A percentile compares a stretch with the other conserved stretches of the same genome.
phyloP scores from a whole-genome alignment of 2,329 filamentous ascomycete genomes.

The Geosmithia morbida region DNA sequence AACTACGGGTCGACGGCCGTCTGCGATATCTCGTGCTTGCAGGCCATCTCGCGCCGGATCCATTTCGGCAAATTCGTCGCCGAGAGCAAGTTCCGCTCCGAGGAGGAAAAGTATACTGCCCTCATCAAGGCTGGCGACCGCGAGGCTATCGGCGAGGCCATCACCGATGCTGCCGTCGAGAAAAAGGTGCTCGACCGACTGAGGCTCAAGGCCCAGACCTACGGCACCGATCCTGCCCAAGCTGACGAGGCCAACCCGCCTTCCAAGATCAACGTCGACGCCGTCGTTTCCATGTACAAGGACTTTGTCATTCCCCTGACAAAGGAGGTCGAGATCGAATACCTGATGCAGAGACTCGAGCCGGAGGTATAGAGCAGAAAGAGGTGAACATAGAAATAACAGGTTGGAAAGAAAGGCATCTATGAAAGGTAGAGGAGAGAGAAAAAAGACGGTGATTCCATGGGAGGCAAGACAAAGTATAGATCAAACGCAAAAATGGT shows the following conservation, averaged over 20 bases:
- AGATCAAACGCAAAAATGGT: background rate
- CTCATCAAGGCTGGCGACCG: slow-evolving; percentile 73
- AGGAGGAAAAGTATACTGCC: slow-evolving; percentile 64
- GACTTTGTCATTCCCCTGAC: slow-evolving; percentile 91
- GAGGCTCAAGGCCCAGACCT: slow-evolving; percentile 79
- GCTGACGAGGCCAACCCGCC: slow-evolving; percentile 35
- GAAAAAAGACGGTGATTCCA: background rate
- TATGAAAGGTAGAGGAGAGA: background rate
- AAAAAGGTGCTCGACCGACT: slow-evolving; percentile 80
- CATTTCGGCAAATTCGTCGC: slow-evolving; percentile 99
- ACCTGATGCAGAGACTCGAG: slow-evolving; percentile 82
- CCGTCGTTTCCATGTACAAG: slow-evolving; percentile 80
- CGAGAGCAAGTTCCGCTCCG: slow-evolving; percentile 82
- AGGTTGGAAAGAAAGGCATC: background rate
- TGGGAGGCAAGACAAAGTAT: background rate
- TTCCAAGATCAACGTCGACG: slow-evolving; percentile 82
- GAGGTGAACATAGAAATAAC: background rate
- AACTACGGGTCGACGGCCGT: slow-evolving; percentile 92
- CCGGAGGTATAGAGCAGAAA: slow-evolving; percentile 9
- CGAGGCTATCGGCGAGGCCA: slow-evolving; percentile 71
- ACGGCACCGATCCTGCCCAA: slow-evolving; percentile 75
- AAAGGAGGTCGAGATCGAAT: slow-evolving; percentile 97
- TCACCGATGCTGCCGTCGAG: slow-evolving; percentile 83
- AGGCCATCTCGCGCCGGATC: slow-evolving; percentile 78
- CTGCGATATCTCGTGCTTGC: slow-evolving; percentile 78